These are phyloP conservation scores for Micractinium conductrix DNA, from an alignment of 139 green algal species.

Conservation along the genomic window DNA sequence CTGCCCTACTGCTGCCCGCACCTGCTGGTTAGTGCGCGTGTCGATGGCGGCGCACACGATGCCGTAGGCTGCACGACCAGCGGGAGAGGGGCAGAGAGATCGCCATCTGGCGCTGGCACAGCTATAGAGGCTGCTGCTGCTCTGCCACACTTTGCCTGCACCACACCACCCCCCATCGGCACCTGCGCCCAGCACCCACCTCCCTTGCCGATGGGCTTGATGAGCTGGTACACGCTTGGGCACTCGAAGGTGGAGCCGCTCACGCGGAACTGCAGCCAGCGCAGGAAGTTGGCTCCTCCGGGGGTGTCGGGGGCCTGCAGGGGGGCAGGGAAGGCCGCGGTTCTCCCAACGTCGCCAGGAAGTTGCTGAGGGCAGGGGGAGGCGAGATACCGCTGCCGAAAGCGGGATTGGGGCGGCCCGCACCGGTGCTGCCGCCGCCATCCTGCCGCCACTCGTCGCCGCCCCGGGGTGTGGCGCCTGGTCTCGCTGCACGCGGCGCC, in stretches of 20 bases:
- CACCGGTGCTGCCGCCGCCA: no score
- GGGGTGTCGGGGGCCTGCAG: conserved; percentile 27
- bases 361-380: no score
- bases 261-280: conserved; percentile 43
- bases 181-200: not conserved
- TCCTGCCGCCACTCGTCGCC: no score
- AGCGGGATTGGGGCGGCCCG: no score
- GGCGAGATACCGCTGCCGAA: no score
- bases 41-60: conserved; percentile 94
- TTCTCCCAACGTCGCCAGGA: no score
- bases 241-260: conserved; percentile 36
- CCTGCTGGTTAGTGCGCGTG: conserved; percentile 64
- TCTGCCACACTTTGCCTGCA: no score
- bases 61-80: conserved; percentile 90
- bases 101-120: no score
- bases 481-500: no score
- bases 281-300: conserved; percentile 13
- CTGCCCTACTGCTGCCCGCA: not conserved
- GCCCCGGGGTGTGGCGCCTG: no score
- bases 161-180: no score
- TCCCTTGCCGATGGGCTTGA: conserved; percentile 89
- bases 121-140: not conserved
- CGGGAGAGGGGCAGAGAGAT: no score
- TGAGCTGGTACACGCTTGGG: conserved; percentile 27
- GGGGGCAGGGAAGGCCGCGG: not conserved